A percentile compares a stretch with the other conserved stretches of the same genome.
Evolutionary conservation across 441 rosid species (phyloP).

Genomic region (Manihot esculenta): DNA sequence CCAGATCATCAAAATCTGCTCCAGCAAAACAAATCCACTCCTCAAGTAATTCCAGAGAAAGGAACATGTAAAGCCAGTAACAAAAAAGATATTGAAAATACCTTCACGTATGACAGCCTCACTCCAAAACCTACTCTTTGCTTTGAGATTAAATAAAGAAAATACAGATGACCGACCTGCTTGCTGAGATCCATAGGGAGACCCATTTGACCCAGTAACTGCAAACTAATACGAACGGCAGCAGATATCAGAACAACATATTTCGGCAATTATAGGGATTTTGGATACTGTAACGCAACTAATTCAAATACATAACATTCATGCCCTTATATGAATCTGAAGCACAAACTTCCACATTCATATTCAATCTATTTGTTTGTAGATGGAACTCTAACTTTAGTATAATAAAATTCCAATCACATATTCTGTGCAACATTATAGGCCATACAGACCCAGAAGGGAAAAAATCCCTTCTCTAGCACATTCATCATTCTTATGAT

Average conservation of each 20-base stretch:
- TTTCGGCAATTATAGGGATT: background rate
- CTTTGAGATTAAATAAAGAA: constrained; percentile 86
- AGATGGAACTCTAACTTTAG: background rate
- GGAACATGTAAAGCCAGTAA: background rate
- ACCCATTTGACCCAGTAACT: constrained; percentile 9
- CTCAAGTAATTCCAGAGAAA: background rate
- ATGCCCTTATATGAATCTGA: background rate
- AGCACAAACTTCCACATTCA: background rate
- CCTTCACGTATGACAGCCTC: constrained; percentile 79
- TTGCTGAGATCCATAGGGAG: constrained; percentile 27
- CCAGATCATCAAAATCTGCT: constrained; percentile 75
- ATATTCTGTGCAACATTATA: background rate
- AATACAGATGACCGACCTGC: constrained; percentile 58
- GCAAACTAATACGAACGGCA: constrained; percentile 1
- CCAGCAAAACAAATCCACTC: background rate
- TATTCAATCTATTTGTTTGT: background rate
- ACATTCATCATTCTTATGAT: background rate
- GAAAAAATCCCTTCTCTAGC: background rate
- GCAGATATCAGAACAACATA: background rate
- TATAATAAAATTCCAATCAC: background rate
- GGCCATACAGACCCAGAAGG: background rate
- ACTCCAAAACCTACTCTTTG: constrained; percentile 89
- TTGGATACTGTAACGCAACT: background rate
- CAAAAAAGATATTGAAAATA: constrained; percentile 18
- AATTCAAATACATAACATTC: background rate